phyloP scores from a whole-genome alignment of 192 early-diverging fungal genomes.

The Backusella sp. region DNA sequence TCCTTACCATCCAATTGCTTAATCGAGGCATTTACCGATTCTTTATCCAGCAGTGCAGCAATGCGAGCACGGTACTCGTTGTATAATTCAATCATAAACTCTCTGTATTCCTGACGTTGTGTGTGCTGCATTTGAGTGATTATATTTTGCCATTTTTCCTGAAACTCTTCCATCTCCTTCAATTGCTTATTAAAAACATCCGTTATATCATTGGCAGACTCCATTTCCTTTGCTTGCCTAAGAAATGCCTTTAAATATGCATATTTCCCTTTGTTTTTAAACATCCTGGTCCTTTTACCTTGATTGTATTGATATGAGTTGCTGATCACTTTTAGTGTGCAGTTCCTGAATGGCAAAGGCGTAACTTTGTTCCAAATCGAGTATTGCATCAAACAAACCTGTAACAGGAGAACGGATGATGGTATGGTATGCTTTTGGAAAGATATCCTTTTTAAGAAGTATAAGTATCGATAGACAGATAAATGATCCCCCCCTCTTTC shows the following conservation, averaged over 20 bases:
- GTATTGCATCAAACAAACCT: slow-evolving; percentile 52
- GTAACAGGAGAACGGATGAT: slow-evolving; percentile 54
- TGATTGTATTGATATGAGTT: not conserved
- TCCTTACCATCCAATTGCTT: slow-evolving; percentile 50
- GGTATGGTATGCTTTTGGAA: slow-evolving; percentile 55
- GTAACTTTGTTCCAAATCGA: slow-evolving; percentile 53
- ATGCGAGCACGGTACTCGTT: slow-evolving; percentile 37
- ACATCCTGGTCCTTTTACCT: not conserved
- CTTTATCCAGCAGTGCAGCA: slow-evolving; percentile 10
- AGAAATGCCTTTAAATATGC: not conserved
- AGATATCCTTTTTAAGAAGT: slow-evolving; percentile 44
- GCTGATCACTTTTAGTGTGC: slow-evolving; percentile 6
- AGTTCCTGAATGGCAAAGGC: slow-evolving; percentile 45
- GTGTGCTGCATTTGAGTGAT: slow-evolving; percentile 44
- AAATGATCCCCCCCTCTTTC: not conserved
- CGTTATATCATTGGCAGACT: slow-evolving; percentile 10
- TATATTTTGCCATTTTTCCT: slow-evolving; percentile 51
- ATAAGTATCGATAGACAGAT: not conserved
- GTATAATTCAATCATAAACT: slow-evolving; percentile 53
- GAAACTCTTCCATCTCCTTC: slow-evolving; percentile 46
- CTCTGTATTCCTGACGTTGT: slow-evolving; percentile 53
- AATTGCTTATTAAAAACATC: slow-evolving; percentile 40
- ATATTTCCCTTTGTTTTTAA: not conserved
- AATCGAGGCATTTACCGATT: not conserved
- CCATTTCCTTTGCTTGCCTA: slow-evolving; percentile 28